Base-by-base conservation (phyloP, 495 filamentous ascomycete species). In the Thermothielavioides terrestris region DNA sequence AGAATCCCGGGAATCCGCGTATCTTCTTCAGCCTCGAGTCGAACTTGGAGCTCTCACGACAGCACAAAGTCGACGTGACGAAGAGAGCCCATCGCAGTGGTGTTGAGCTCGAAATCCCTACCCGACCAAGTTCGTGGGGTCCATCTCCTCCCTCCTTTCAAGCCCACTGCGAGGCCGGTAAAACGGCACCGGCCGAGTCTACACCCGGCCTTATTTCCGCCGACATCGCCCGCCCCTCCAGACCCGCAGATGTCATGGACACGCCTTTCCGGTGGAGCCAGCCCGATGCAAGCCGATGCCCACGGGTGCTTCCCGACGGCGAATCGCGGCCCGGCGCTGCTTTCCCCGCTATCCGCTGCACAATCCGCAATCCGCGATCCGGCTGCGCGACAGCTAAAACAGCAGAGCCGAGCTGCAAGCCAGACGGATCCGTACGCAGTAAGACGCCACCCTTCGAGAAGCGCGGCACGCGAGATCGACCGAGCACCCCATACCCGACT, bases 161-260 rank as follows among this genome's bases (percentile, higher is more conserved):
- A 2, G 15, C 17, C 10, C 21, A n/a, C 17, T 8, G 11, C 3
- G 11, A 4, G 6, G 18, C 27, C 11, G 20, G 46, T 4, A 34
- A 41, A 41, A 11, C 30, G 20, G 28, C 38, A 42, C 28, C n/a
- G 21, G 35, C 9, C 14, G 28, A 35, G 47, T 20, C 27, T 42
- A 41, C 37, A 49, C 20, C 47, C 47, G 42, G 50, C 32, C 9
- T 53, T 53, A 53, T 53, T 53, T 30, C 50, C 50, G 50, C 50
- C 43, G 43, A 42, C 43, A 45, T 47, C 34, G 43, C 44, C 32
- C 28, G 15, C 15, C 7, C 3, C 15, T 17, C n/a, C n/a, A n/a
- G n/a, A n/a, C n/a, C n/a, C n/a, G n/a, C n/a, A 7, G n/a, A 42
- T 53, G 50, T 46, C 50, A 48, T 37, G 17, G 15, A 28, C 39